Conservation (phyloP, 2,329 filamentous ascomycete genomes). For the Alternaria panax region DNA sequence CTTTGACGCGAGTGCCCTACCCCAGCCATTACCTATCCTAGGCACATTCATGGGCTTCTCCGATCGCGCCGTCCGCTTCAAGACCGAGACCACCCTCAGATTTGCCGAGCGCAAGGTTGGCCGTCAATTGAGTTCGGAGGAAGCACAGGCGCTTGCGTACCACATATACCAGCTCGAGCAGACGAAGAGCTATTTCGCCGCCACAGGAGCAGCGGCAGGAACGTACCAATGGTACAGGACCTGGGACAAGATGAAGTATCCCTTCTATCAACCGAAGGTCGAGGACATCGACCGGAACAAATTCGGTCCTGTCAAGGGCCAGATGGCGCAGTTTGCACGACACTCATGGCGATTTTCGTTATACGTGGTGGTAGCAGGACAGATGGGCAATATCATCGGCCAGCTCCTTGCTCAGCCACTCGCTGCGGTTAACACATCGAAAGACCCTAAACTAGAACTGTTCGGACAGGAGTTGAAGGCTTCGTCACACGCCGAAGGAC, state of each 20-base stretch:
- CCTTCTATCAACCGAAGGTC: conserved; percentile 51
- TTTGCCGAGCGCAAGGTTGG: conserved; percentile 45
- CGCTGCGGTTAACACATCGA: conserved; percentile 43
- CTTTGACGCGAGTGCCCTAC: conserved; percentile 50
- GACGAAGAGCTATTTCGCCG: conserved; percentile 50
- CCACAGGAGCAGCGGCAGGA: conserved; percentile 44
- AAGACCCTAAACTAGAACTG: conserved; percentile 52
- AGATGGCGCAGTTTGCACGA: conserved; percentile 39
- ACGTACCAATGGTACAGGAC: conserved; percentile 46
- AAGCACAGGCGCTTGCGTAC: conserved; percentile 53
- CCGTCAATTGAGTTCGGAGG: conserved; percentile 50
- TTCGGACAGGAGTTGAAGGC: conserved; percentile 48
- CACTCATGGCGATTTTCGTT: conserved; percentile 37
- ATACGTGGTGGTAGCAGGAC: conserved; percentile 35
- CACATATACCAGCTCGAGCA: conserved; percentile 50
- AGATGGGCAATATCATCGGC: conserved; percentile 47
- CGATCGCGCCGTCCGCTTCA: conserved; percentile 31
- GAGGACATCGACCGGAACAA: conserved; percentile 51
- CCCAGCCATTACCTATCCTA: conserved; percentile 48
- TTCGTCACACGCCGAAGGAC: conserved; percentile 21
- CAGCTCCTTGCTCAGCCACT: conserved; percentile 43
- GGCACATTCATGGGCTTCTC: conserved; percentile 43
- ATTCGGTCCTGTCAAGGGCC: conserved; percentile 46
- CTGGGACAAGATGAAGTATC: conserved; percentile 49
- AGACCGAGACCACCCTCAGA: conserved; percentile 43